Evolutionary conservation across 306 rosid species (phyloP), one percentile per base, ranked within the genome.

Genomic region (Cucumis hystrix): DNA sequence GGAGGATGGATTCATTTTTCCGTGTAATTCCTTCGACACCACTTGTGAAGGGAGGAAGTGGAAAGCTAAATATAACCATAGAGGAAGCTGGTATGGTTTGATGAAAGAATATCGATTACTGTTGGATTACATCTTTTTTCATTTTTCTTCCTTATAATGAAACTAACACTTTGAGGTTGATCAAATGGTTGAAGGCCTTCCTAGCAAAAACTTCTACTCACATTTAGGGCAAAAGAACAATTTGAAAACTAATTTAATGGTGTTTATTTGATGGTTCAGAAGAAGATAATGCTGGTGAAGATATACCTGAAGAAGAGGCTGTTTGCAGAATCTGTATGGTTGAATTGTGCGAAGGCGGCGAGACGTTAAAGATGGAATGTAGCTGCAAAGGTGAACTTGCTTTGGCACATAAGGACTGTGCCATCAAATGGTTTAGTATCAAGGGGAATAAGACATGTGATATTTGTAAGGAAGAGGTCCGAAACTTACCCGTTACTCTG

Each of bases 331-430:
- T 95, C 71, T 95, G 99, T 87, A 54, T 95, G 80, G 80, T 89
- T 67, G 97, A 92, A 68, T 87, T 95, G 25, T 95, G 98, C 64
- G 99, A 95, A 86, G 99, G 99, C 77, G 97, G 99, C 16, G 99
- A 95, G 86, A 95, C 96, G 43, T 80, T 95, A 33, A 92, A 95
- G 91, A 83, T 91, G 96, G 99, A 92, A 82, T 95, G 99, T 86
- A 78, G 98, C 87, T 95, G 99, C 88, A 92, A 92, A 87, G 99
- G 99, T 70, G 98, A 89, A 81, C 98, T 95, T 79, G 99, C 98
- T 77, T 86, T 95, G 77, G 99, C 99, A 58, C 99, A 95, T 86
- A 81, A 88, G 84, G 99, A 95, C 70, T 95, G 99, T 69, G 97
- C 93, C 75, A 28, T 95, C 40, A 95, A 92, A 85, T 95, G 99